Base-by-base conservation (phyloP, 345 rosid genomes). In the Excoecaria cochinchinensis region DNA sequence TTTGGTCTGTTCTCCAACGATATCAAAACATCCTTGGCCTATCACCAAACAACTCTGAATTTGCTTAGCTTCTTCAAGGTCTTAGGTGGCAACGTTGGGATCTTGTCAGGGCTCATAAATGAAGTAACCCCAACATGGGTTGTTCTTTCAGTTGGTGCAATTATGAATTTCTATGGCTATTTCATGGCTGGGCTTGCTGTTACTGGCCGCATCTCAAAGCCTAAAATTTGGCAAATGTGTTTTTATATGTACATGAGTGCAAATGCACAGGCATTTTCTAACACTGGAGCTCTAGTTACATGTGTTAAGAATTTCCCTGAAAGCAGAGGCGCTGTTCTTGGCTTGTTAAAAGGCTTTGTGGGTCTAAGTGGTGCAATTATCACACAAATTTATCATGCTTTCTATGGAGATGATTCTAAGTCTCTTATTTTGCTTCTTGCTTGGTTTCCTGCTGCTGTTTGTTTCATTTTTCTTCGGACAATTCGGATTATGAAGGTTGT, bases 71-170 rank as follows among this genome's bases (percentile, higher is more conserved):
- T 86, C 84, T 90, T 81, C 85, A 90, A 90, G 52, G 93, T 86
- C 22, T 57, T 90, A 0, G 93, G 91, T 4, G 67, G 79, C 61
- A 86, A 86, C 61, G 84, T 90, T 0, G 89, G 91, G 8, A 57
- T 90, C 48, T 77, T 85, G 1, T 74, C 93, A 0, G 91, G 93
- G n/a, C 84, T 89, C 5, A 79, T 89, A 48, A 85, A 83, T 38
- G 93, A 89, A 82, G 79, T 89, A 14, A 82, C 89, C 0, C 93
- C 93, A 1, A 86, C 91, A 0, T 89, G 93, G 93, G 86, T 84
- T 52, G 86, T 86, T 25, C 83, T 89, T 21, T 52, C 78, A 4
- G 55, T 85, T 0, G 93, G 93, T 3, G 84, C 90, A 0, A 78
- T 79, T 44, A 74, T 89, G 67, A 89, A 89, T 80, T 82, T 89